Percentiles rank a stretch among this genome's conserved stretches.
Conservation (phyloP, 495 filamentous ascomycete genomes). For the Lophiostoma macrostomum region DNA sequence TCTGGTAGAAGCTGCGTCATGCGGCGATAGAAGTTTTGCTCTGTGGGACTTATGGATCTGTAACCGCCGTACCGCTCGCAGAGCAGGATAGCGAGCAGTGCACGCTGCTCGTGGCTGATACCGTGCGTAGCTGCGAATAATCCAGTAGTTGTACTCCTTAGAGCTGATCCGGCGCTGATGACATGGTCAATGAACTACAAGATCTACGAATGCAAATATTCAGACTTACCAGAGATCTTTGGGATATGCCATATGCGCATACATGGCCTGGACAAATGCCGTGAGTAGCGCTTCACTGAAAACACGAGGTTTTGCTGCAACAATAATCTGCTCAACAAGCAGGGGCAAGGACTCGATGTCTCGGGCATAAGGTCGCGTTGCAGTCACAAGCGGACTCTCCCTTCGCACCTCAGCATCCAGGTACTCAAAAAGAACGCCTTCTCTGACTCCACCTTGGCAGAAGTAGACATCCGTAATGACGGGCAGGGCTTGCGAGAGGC, state of each 20-base stretch:
- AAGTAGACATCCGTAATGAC: constrained; percentile 70
- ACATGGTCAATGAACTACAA: too few species aligned
- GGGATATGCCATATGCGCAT: constrained; percentile 19
- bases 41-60: constrained; percentile 52
- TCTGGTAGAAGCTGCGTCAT: constrained; percentile 48
- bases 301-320: constrained; percentile 40
- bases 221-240: constrained; percentile 47
- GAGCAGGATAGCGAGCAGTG: constrained; percentile 67
- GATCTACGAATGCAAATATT: too few species aligned
- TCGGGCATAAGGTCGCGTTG: constrained; percentile 53
- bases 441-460: constrained; percentile 81
- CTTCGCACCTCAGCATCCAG: constrained; percentile 57
- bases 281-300: constrained; percentile 5
- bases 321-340: constrained; percentile 47
- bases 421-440: constrained; percentile 72
- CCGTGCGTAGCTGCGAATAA: constrained; percentile 65
- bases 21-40: constrained; percentile 47
- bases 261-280: constrained; percentile 29
- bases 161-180: constrained; percentile 62
- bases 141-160: constrained; percentile 70
- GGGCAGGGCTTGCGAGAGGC: constrained; percentile 65
- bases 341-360: constrained; percentile 41
- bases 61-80: constrained; percentile 73
- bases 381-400: constrained; percentile 62
- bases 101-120: constrained; percentile 66